A percentile compares a stretch with the other conserved stretches of the same genome.
Evolutionary conservation across 2,329 filamentous ascomycete species (phyloP).

Genomic region (Arthrinium puccinioides): DNA sequence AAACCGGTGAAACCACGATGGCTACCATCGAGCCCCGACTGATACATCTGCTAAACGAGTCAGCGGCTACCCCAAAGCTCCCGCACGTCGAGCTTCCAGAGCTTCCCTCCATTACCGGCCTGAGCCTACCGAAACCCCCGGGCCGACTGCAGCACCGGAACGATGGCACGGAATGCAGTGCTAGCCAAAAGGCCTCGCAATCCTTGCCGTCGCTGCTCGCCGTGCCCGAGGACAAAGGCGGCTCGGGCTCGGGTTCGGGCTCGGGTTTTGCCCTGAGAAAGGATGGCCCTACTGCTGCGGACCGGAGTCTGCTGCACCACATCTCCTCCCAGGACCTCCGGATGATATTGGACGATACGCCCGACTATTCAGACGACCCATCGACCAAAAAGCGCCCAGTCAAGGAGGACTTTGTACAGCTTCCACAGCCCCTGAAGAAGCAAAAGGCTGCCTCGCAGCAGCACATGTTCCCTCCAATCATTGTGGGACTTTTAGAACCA

Average conservation of each 20-base stretch:
- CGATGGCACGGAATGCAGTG: constrained; percentile 25
- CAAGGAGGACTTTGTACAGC: constrained; percentile 57
- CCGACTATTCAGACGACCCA: constrained; percentile 35
- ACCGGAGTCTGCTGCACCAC: constrained; percentile 17
- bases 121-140: constrained; percentile 34
- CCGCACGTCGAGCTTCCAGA: constrained; percentile 47
- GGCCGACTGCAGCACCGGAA: constrained; percentile 31
- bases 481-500: constrained; percentile 56
- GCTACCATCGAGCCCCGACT: constrained; percentile 61
- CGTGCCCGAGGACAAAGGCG: constrained; percentile 16
- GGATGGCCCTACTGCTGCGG: constrained; percentile 10
- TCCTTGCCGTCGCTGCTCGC: constrained; percentile 19
- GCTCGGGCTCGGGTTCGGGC: background rate
- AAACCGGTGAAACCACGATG: constrained; percentile 38
- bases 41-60: constrained; percentile 57
- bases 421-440: constrained; percentile 59
- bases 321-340: constrained; percentile 36
- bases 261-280: constrained; percentile 12
- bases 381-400: constrained; percentile 48
- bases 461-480: constrained; percentile 52
- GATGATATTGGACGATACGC: constrained; percentile 37
- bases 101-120: constrained; percentile 46
- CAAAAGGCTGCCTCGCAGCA: constrained; percentile 47
- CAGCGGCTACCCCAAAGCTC: constrained; percentile 38
- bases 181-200: constrained; percentile 17